Conservation (phyloP, 345 rosid species). For the Trapa incisa region DNA sequence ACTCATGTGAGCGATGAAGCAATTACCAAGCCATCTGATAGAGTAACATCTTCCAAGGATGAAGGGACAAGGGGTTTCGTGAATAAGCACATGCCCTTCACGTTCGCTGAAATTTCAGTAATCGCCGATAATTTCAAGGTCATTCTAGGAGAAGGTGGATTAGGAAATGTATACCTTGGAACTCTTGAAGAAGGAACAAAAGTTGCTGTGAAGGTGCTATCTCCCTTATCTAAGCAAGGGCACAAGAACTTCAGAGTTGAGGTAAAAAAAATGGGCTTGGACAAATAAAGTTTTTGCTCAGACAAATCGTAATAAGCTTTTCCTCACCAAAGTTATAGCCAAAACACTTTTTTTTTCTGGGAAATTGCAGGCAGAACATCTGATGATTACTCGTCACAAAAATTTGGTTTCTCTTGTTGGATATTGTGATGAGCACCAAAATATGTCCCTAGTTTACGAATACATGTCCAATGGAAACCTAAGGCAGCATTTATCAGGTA, state of each 20-base stretch:
- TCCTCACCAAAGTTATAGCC: background rate
- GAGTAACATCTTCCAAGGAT: background rate
- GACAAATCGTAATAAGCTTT: background rate
- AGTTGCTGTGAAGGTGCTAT: constrained; percentile 25
- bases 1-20: no score
- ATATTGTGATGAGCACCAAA: constrained; percentile 33
- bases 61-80: background rate
- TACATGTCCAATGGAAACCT: constrained; percentile 50
- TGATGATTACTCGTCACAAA: constrained; percentile 48
- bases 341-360: no score
- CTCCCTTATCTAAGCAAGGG: constrained; percentile 13
- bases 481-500: constrained; percentile 25
- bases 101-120: constrained; percentile 19
- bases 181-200: constrained; percentile 2
- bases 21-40: no score
- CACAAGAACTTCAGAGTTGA: constrained; percentile 21
- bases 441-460: constrained; percentile 40
- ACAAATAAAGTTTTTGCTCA: no score
- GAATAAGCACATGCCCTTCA: constrained; percentile 12
- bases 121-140: constrained; percentile 29
- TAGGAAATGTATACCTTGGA: constrained; percentile 23
- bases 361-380: constrained; percentile 32
- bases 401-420: constrained; percentile 44
- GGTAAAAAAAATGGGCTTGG: background rate
- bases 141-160: constrained; percentile 40